These are phyloP conservation scores for Sporothrix euskadiensis DNA, from an alignment of 2,329 filamentous ascomycete species.

Conservation along the genomic window DNA sequence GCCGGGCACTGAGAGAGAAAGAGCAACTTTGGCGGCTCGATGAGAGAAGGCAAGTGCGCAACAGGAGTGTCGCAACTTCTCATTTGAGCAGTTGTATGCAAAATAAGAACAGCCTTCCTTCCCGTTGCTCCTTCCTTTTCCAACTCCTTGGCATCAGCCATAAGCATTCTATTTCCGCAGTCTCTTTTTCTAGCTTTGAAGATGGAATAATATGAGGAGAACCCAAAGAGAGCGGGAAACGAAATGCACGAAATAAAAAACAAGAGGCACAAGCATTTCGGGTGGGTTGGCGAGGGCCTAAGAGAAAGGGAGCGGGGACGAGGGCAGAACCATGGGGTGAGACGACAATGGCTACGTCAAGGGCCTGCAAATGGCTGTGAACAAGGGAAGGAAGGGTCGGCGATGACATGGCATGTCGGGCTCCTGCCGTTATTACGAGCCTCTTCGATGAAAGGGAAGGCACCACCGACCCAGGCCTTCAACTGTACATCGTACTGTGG, in stretches of 20 bases:
- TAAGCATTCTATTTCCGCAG: neutral
- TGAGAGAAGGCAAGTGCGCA: neutral
- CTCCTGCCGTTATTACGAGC: neutral
- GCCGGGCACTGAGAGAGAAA: neutral
- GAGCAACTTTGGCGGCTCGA: neutral
- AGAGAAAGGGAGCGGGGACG: neutral
- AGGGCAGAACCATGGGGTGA: neutral
- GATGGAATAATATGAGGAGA: neutral
- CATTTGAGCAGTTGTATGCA: neutral
- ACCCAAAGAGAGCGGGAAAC: neutral
- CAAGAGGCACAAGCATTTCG: slow-evolving; percentile 13
- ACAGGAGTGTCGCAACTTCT: neutral
- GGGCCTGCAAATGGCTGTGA: neutral
- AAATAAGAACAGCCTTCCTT: neutral
- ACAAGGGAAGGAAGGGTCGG: neutral
- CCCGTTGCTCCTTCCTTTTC: slow-evolving; percentile 6
- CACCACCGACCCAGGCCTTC: neutral
- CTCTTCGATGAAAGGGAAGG: neutral
- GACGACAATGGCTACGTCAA: neutral
- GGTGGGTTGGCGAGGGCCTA: neutral
- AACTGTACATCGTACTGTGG: neutral
- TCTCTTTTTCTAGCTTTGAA: neutral
- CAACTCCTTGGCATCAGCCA: neutral
- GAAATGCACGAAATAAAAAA: neutral
- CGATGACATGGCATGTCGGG: neutral